Conservation (phyloP, 768 basidiomycete genomes). For the Pleurotus eryngii region DNA sequence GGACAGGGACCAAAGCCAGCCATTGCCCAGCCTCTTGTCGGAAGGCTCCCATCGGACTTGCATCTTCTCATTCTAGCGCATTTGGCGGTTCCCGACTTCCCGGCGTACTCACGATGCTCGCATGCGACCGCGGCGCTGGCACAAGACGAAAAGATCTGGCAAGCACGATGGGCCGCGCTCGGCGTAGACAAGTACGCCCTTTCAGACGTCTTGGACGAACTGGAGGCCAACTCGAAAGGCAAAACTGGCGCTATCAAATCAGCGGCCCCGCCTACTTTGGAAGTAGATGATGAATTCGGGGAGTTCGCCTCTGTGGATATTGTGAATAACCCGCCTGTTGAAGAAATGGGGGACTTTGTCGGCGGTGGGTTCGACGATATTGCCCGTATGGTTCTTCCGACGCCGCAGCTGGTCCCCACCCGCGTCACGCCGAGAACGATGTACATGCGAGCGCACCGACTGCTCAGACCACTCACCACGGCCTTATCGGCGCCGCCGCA, state of each 20-base stretch:
- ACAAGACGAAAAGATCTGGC: conserved; percentile 78
- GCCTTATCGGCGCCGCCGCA: conserved; percentile 64
- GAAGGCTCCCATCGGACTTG: conserved; percentile 74
- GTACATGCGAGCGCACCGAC: conserved; percentile 62
- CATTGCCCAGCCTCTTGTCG: conserved; percentile 46
- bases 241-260: conserved; percentile 34
- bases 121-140: conserved; percentile 61
- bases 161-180: conserved; percentile 64
- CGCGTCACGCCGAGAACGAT: conserved; percentile 45
- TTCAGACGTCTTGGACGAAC: conserved; percentile 48
- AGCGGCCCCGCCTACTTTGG: conserved; percentile 55
- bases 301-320: conserved; percentile 64
- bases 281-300: conserved; percentile 86
- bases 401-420: conserved; percentile 19
- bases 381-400: conserved; percentile 28
- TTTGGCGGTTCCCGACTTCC: conserved; percentile 78
- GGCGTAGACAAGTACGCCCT: conserved; percentile 44
- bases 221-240: conserved; percentile 47
- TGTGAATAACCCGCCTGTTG: conserved; percentile 24
- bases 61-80: conserved; percentile 71
- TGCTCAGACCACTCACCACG: conserved; percentile 58
- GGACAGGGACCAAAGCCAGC: conserved; percentile 16
- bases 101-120: conserved; percentile 66
- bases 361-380: conserved; percentile 18
- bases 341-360: conserved; percentile 48